Conservation (phyloP, 75 land plant genomes). For the Pseudotsuga menziesii region DNA sequence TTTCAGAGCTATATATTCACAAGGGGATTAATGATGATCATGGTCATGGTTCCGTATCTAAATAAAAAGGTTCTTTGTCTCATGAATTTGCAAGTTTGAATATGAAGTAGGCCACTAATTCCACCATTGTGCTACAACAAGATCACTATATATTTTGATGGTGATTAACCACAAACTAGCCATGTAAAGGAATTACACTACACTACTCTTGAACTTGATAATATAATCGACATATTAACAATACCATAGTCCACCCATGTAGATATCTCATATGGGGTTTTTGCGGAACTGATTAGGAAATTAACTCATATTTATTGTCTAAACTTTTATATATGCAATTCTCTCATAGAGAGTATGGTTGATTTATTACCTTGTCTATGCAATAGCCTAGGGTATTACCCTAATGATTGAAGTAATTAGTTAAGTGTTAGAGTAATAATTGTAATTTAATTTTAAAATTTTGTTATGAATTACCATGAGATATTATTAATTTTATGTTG, state of each 20-base stretch:
- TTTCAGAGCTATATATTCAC: too few species aligned
- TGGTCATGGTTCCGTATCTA: too few species aligned
- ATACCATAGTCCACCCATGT: background rate
- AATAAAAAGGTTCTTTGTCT: too few species aligned
- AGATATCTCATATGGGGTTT: slow-evolving; percentile 19
- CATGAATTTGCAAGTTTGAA: background rate
- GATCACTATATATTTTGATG: background rate
- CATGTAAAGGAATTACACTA: slow-evolving; percentile 4
- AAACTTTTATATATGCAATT: slow-evolving; percentile 15
- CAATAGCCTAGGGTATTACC: too few species aligned
- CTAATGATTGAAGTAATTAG: too few species aligned
- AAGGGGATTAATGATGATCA: too few species aligned
- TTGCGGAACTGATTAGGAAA: slow-evolving; percentile 13
- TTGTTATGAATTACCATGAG: too few species aligned
- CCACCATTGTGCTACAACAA: background rate
- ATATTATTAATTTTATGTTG: too few species aligned
- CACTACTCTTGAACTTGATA: background rate
- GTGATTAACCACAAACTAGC: background rate
- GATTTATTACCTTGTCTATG: slow-evolving; percentile 10
- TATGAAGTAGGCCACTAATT: background rate
- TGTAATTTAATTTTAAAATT: too few species aligned
- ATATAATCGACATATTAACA: background rate
- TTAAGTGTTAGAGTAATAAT: too few species aligned
- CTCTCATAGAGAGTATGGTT: slow-evolving; percentile 2
- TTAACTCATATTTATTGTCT: slow-evolving; percentile 5